Base-by-base conservation (phyloP, 306 rosid genomes). In the Cicer pinnatifidum region DNA sequence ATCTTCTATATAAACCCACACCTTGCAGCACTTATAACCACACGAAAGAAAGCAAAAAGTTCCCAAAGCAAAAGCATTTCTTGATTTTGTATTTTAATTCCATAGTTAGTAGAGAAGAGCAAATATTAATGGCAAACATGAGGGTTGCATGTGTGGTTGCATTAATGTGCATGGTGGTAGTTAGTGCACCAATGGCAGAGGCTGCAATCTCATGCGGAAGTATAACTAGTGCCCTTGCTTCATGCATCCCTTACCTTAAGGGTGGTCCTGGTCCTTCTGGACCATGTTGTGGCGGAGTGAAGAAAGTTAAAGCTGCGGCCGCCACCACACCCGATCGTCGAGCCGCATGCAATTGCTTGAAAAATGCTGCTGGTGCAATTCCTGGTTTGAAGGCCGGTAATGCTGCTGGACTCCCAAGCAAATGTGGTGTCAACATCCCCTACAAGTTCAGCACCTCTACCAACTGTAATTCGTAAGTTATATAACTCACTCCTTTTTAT, bases 361-460 rank as follows among this genome's bases (percentile, higher is more conserved):
- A 90, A 62, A 0, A 7, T 0, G 19, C 83, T 6, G 72, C 86
- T 5, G 7, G 8, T 6, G 0, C 35, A 7, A 8, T 15, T 40
- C 1, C 8, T 15, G 46, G 72, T 1, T 28, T 85, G 39, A 75
- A 75, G 15, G 0, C 11, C 6, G 1, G 0, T 7, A 9, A 12
- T 10, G 87, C 80, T 0, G 84, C 58, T 2, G 1, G 56, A 12
- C 86, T 84, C 38, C 93, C 91, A 0, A 15, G 8, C 11, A 43
- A 17, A 28, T 90, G 96, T 6, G 60, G 58, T 0, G 86, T 80
- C 63, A 44, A 4, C 19, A 47, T 90, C 56, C 91, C 91, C 51
- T 90, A 88, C 84, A 79, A 72, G 79, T 78, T 90, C 84, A 85
- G 91, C 82, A 45, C 84, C 28, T 58, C 75, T 78, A 83, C 88